These are phyloP conservation scores for Chytriomyces confervae DNA, from an alignment of 192 early-diverging fungal species.

Conservation along the genomic window DNA sequence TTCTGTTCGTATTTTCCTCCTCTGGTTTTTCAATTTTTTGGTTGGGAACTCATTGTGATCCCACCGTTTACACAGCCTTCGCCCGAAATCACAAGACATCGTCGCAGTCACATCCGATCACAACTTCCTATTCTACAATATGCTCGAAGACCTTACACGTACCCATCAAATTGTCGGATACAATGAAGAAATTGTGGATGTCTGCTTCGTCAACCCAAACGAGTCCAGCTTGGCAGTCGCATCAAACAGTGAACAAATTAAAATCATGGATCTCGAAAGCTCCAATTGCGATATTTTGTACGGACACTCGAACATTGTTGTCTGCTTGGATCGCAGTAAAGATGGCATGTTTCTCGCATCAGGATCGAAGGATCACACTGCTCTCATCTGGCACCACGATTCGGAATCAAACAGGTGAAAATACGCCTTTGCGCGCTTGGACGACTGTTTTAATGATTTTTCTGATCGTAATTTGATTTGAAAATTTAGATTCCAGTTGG, in stretches of 20 bases:
- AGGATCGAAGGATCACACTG: conserved; percentile 92
- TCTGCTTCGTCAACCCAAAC: conserved; percentile 75
- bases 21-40: not conserved
- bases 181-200: conserved; percentile 94
- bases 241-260: conserved; percentile 87
- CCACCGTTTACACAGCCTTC: no score
- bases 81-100: conserved; percentile 56
- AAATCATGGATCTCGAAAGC: conserved; percentile 80
- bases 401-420: conserved; percentile 35
- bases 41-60: no score
- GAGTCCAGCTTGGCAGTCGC: conserved; percentile 84
- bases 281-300: conserved; percentile 85
- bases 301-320: conserved; percentile 88
- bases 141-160: conserved; percentile 45
- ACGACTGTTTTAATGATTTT: not conserved
- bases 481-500: conserved; percentile 56
- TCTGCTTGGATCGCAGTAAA: conserved; percentile 74
- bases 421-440: not conserved
- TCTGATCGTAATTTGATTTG: conserved; percentile 16
- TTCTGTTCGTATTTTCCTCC: conserved; percentile 60
- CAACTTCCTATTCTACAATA: conserved; percentile 82
- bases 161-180: conserved; percentile 90
- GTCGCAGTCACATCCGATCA: conserved; percentile 87
- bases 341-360: conserved; percentile 77
- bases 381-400: conserved; percentile 79